Percentiles rank a stretch among this genome's conserved stretches.
phyloP scores from a whole-genome alignment of 1,284 basidiomycete species.

The Cryptococcus amylolentus region DNA sequence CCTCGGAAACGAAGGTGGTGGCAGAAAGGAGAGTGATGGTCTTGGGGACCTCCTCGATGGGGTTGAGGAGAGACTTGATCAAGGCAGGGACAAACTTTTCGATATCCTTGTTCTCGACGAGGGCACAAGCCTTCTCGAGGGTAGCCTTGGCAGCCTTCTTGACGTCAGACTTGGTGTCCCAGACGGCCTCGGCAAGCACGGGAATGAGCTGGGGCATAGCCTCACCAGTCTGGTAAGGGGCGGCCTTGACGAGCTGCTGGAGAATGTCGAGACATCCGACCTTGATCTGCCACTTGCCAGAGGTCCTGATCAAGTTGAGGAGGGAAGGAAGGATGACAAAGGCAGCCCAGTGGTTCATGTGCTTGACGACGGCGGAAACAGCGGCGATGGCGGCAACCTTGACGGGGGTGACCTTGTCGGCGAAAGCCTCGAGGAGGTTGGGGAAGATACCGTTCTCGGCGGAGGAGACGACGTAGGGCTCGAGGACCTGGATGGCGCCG shows the following conservation, averaged over 20 bases:
- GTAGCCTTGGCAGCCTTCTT: constrained; percentile 97
- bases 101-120: constrained; percentile 96
- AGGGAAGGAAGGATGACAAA: constrained; percentile 81
- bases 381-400: constrained; percentile 76
- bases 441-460: constrained; percentile 65
- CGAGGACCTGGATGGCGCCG: constrained; percentile 77
- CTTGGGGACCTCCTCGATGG: constrained; percentile 97
- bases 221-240: constrained; percentile 79
- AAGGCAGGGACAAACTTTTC: constrained; percentile 92
- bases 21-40: constrained; percentile 95
- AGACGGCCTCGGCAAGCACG: constrained; percentile 91
- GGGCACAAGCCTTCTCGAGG: constrained; percentile 85
- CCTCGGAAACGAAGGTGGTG: constrained; percentile 99
- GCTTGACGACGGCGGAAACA: constrained; percentile 71
- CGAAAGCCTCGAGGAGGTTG: constrained; percentile 82
- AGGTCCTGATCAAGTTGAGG: constrained; percentile 90
- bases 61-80: constrained; percentile 96
- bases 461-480: constrained; percentile 82
- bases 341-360: constrained; percentile 88
- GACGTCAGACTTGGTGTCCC: constrained; percentile 99
- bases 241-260: constrained; percentile 83
- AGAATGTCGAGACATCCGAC: constrained; percentile 79
- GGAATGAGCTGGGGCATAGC: constrained; percentile 97
- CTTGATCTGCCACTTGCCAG: constrained; percentile 99
- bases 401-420: constrained; percentile 75